phyloP scores from a whole-genome alignment of 2,329 filamentous ascomycete species.

The Colletotrichum sp. region DNA sequence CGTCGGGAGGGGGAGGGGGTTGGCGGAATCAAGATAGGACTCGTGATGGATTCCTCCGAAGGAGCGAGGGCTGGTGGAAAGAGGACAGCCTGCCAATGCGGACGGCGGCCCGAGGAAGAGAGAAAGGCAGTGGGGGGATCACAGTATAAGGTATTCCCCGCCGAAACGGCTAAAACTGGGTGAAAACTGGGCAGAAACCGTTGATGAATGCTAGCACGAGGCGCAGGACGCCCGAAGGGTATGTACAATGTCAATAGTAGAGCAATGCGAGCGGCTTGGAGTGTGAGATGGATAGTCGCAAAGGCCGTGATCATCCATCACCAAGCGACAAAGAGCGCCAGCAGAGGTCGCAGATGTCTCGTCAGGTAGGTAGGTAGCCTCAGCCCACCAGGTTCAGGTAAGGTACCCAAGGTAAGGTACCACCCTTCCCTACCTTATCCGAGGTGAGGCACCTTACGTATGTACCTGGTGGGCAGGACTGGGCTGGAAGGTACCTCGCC shows the following conservation, averaged over 20 bases:
- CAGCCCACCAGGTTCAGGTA: not conserved
- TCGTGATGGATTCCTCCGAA: slow-evolving; percentile 12
- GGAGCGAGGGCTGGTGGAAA: slow-evolving; percentile 3
- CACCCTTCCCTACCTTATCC: not conserved
- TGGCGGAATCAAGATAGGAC: not conserved
- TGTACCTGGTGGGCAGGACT: not conserved
- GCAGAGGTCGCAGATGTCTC: not conserved
- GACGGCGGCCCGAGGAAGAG: slow-evolving; percentile 17
- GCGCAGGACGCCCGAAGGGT: slow-evolving; percentile 13
- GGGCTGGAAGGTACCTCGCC: not conserved
- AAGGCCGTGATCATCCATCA: not conserved
- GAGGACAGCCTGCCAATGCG: slow-evolving; percentile 9
- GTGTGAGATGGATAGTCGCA: not conserved
- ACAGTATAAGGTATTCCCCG: slow-evolving; percentile 18
- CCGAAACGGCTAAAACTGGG: slow-evolving; percentile 18
- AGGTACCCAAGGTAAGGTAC: not conserved
- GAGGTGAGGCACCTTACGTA: not conserved
- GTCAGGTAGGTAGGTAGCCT: not conserved
- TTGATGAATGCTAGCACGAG: slow-evolving; percentile 11
- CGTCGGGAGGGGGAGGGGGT: not conserved
- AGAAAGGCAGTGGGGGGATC: not conserved
- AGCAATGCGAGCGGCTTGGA: not conserved
- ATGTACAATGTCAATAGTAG: not conserved
- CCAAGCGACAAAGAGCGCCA: not conserved
- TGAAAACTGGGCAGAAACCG: not conserved